phyloP scores from a whole-genome alignment of 768 basidiomycete genomes.

The Tephrocybe sp. region DNA sequence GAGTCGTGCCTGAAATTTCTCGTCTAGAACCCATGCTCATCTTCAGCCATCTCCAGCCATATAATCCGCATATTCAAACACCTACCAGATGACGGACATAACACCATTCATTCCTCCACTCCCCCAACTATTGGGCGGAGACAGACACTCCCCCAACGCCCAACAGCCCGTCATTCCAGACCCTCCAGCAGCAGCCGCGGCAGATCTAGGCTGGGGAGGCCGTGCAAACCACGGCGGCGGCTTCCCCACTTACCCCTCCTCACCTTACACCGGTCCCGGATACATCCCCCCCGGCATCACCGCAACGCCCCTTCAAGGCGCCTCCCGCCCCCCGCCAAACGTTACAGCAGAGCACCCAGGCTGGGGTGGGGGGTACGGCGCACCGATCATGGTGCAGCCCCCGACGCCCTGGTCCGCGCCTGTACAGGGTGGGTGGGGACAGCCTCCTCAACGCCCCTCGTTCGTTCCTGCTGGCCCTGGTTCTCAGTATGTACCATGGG shows the following conservation, averaged over 20 bases:
- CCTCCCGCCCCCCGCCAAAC: not conserved
- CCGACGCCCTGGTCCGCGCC: not conserved
- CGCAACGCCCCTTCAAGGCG: not conserved
- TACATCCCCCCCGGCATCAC: slow-evolving; percentile 2
- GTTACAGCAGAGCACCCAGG: not conserved
- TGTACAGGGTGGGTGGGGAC: not conserved
- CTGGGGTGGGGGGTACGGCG: not conserved
- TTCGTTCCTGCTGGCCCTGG: not conserved
- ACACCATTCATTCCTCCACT: slow-evolving; percentile 8
- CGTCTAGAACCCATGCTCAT: not conserved
- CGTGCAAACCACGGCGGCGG: slow-evolving; percentile 1
- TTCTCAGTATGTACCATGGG: not conserved
- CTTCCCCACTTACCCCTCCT: not conserved
- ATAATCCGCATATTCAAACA: too few relatives aligned
- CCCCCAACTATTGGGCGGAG: not conserved
- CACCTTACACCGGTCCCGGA: slow-evolving; percentile 1
- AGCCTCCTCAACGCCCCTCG: not conserved
- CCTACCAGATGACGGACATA: not conserved
- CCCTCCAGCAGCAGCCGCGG: not conserved
- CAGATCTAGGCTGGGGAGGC: slow-evolving; percentile 1
- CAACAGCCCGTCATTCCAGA: slow-evolving; percentile 9
- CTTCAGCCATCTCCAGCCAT: too few relatives aligned
- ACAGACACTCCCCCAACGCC: not conserved
- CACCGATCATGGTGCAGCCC: not conserved
- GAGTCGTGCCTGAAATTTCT: too few relatives aligned